These are phyloP conservation scores for Neurospora sp. DNA, from an alignment of 495 filamentous ascomycete species.

Conservation along the genomic window DNA sequence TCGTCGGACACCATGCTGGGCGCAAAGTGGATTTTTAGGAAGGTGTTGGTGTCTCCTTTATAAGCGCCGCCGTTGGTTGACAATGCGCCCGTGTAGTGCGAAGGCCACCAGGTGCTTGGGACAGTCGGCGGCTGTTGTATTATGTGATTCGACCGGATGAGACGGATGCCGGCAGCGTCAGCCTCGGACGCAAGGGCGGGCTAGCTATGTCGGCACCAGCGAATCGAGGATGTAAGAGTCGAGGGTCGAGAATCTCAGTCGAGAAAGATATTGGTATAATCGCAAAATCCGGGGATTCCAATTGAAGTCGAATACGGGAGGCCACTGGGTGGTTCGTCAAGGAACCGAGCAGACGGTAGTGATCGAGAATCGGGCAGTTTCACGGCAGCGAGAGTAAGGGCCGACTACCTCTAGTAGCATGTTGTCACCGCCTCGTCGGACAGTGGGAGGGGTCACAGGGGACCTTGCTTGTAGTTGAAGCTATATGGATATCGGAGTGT, in stretches of 20 bases:
- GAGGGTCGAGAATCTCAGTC: not conserved
- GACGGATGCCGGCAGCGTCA: not conserved
- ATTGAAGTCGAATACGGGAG: not conserved
- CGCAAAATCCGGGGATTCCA: not conserved
- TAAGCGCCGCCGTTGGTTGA: not conserved
- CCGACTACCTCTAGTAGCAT: slow-evolving; percentile 19
- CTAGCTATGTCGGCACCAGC: not conserved
- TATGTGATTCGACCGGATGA: not conserved
- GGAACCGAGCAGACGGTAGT: not conserved
- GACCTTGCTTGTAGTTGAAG: not conserved
- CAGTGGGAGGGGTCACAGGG: slow-evolving; percentile 4
- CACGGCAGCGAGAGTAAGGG: slow-evolving; percentile 5
- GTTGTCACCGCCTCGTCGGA: slow-evolving; percentile 17
- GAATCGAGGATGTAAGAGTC: not conserved
- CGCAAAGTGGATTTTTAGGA: not conserved
- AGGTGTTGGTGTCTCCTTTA: not conserved
- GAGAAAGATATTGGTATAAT: not conserved
- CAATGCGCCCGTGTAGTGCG: slow-evolving; percentile 6
- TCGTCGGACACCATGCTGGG: slow-evolving; percentile 78
- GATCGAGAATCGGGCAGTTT: slow-evolving; percentile 6
- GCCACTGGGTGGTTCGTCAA: slow-evolving; percentile 1
- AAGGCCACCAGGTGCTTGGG: not conserved
- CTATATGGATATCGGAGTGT: not conserved
- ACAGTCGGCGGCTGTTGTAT: not conserved
- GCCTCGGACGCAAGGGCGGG: not conserved